Evolutionary conservation across 441 rosid species (phyloP), one percentile per base, ranked within the genome.

Genomic region (Mallotus repandus): DNA sequence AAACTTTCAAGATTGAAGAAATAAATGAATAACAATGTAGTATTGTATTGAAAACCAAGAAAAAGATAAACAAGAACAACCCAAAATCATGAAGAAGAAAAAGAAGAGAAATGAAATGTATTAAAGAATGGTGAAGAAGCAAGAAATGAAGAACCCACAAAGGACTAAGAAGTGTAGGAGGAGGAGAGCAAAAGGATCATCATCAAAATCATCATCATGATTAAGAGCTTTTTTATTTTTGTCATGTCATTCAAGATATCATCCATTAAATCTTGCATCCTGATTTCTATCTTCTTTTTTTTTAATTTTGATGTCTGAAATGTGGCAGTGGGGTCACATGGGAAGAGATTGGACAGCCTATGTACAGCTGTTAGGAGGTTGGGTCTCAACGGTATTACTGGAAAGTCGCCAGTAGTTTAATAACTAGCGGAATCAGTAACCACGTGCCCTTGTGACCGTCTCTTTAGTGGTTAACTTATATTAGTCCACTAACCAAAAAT

Each of bases 381-480:
- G 84, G 80, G 79, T 71, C 83, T 86, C 89, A 86, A 88, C 92
- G 89, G 89, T 86, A 81, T 83, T 82, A 88, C 89, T 82, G 86
- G 88, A 83, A 84, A 84, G 88, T 81, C 85, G 86, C 85, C 84
- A 79, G 77, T 83, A 70, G 83, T 87, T 86, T 74, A 81, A 71
- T 83, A 74, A 74, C 74, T 70, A 71, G 77, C 63, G 72, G 86
- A 86, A 82, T 86, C 87, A 76, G 87, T 79, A 74, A 84, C 92
- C 94, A 91, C 94, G 92, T 91, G 97, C 92, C 86, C 78, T 78
- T 69, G 84, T 81, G 88, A 85, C 85, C 85, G 63, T 66, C 86
- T 66, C 82, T 77, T 80, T 54, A 69, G 61, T 63, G 55, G 63
- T 59, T 61, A 35, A 46, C 68, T 77, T 71, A 71, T 82, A 56